A percentile compares a stretch with the other conserved stretches of the same genome.
Evolutionary conservation across 768 basidiomycete genomes (phyloP).

Genomic region (Mycena metata): DNA sequence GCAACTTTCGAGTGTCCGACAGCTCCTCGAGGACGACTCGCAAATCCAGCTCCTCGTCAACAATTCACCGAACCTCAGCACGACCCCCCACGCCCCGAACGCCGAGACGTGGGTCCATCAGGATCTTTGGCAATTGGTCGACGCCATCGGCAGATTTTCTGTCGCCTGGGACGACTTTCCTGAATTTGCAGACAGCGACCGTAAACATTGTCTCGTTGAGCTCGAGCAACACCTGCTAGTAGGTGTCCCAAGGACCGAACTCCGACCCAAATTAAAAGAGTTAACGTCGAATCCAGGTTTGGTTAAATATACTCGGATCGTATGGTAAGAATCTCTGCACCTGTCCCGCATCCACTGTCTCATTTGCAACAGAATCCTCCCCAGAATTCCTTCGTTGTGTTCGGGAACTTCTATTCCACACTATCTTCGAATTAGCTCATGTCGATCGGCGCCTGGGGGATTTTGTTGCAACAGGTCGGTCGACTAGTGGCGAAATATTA

Average conservation of each 20-base stretch:
- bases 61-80: background rate
- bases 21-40: constrained; percentile 25
- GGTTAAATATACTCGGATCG: constrained; percentile 29
- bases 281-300: constrained; percentile 16
- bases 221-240: constrained; percentile 32
- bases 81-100: background rate
- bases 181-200: constrained; percentile 26
- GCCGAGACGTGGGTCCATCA: constrained; percentile 26
- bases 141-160: constrained; percentile 18
- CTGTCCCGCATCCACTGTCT: background rate
- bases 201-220: constrained; percentile 19
- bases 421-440: constrained; percentile 12
- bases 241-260: background rate
- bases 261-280: background rate
- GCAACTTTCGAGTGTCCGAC: constrained; percentile 21
- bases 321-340: constrained; percentile 16
- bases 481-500: background rate
- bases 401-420: constrained; percentile 29
- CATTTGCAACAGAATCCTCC: constrained; percentile 9
- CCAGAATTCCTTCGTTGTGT: constrained; percentile 29
- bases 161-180: constrained; percentile 29
- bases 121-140: constrained; percentile 17
- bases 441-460: constrained; percentile 23
- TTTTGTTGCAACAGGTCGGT: constrained; percentile 24
- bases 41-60: constrained; percentile 24